phyloP scores from a whole-genome alignment of 2,329 filamentous ascomycete species.

The Phialemonium atrogriseum region DNA sequence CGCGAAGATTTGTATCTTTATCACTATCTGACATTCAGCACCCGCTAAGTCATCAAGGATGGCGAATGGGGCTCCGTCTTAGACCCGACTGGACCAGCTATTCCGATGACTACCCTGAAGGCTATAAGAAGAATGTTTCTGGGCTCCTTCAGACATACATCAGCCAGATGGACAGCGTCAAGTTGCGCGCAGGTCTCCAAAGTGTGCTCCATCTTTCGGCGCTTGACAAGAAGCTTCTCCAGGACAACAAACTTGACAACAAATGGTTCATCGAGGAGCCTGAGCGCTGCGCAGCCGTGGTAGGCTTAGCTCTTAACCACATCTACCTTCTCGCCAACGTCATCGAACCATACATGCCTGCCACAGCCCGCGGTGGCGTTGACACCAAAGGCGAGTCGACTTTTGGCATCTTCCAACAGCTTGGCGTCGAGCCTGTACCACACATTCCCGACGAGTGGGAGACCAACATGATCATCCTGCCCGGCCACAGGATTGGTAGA shows the following conservation, averaged over 20 bases:
- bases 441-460: slow-evolving; percentile 60
- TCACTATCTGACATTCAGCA: too few species aligned
- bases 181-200: slow-evolving; percentile 58
- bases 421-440: slow-evolving; percentile 40
- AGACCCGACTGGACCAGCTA: slow-evolving; percentile 54
- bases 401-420: slow-evolving; percentile 73
- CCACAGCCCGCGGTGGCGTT: too few species aligned
- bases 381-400: too few species aligned
- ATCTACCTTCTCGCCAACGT: slow-evolving; percentile 74
- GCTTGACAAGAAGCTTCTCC: slow-evolving; percentile 38
- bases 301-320: slow-evolving; percentile 76
- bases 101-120: slow-evolving; percentile 42
- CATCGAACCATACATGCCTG: slow-evolving; percentile 77
- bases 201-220: slow-evolving; percentile 49
- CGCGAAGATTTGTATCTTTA: too few species aligned
- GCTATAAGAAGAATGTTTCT: slow-evolving; percentile 56
- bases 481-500: slow-evolving; percentile 74
- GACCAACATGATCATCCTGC: slow-evolving; percentile 50
- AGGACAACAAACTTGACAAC: slow-evolving; percentile 33
- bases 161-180: slow-evolving; percentile 60
- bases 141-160: slow-evolving; percentile 58
- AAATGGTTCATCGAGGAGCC: slow-evolving; percentile 43
- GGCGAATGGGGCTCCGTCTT: too few species aligned
- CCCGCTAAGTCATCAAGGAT: too few species aligned
- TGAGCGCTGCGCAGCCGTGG: slow-evolving; percentile 44